Evolutionary conservation across 352 stramenopile species (phyloP), one percentile per base, ranked within the genome.

Genomic region (Globisporangium irregulare): DNA sequence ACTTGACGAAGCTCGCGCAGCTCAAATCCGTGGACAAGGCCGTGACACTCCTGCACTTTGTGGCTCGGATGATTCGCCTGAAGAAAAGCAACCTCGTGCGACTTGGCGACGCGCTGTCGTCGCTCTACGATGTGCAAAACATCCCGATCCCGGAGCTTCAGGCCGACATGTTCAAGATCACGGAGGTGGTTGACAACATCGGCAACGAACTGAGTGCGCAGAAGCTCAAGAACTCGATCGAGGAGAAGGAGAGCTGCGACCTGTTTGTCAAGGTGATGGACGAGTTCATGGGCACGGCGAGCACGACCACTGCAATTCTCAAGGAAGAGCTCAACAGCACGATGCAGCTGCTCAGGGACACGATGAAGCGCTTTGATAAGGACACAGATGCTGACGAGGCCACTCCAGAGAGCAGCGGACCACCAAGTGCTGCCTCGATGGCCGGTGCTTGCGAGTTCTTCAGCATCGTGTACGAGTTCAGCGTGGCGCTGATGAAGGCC

Each of bases 131-230:
- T 9, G 82, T 93, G 5, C 86, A 93, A 59, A 93, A 82, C 62
- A 90, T 93, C 22, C 73, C 83, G 1, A 93, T 93, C 25, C 75
- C 82, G 0, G 86, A 93, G 64, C 67, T 93, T n/a, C 82, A 83
- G 6, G 79, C 73, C 1, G 85, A 93, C 46, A 92, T 93, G 85
- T 70, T 67, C 62, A 78, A 82, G 59, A 75, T 93, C 46, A 78
- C 66, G 1, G 85, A 93, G 36, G 73, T 90, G 32, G 79, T 79
- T 0, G 83, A 92, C 36, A 85, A 74, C 54, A 77, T 93, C 14
- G 79, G 79, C 12, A 85, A 76, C 7, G 85, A 93, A 51, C 57
- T 93, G 32, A 81, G 75, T 43, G 85, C 85, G 0, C 82, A 92
- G 59, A 78, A 81, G 64, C 70, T 92, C 51, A 91, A 92, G 69